Evolutionary conservation across 1,139 yeast genomes (phyloP).

Genomic region (Suhomyces anneliseae): DNA sequence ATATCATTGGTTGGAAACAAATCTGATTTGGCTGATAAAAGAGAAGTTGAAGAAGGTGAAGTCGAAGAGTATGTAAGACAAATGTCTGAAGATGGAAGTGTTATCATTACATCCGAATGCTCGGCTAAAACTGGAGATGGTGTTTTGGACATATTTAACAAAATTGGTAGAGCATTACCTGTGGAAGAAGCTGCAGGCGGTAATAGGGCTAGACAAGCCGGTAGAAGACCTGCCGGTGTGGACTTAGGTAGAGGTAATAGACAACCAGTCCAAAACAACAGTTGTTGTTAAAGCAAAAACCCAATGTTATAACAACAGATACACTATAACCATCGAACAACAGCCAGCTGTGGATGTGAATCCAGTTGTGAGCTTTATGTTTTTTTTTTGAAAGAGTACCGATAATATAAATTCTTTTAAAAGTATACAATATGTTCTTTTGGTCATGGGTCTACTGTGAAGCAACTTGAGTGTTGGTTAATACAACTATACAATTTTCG

Average conservation of each 20-base stretch:
- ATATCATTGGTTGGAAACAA: constrained; percentile 42
- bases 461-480: too few species aligned
- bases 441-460: too few species aligned
- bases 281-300: constrained; percentile 28
- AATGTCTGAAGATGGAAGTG: constrained; percentile 29
- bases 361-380: too few species aligned
- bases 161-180: constrained; percentile 46
- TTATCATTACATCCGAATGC: constrained; percentile 39
- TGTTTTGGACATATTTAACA: constrained; percentile 42
- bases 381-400: too few species aligned
- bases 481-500: too few species aligned
- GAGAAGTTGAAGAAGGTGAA: constrained; percentile 46
- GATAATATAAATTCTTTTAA: too few species aligned
- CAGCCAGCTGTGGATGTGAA: too few species aligned
- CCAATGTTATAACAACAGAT: too few species aligned
- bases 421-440: too few species aligned
- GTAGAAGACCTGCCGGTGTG: constrained; percentile 34
- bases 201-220: constrained; percentile 28
- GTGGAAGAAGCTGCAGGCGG: constrained; percentile 36
- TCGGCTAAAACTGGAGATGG: constrained; percentile 52
- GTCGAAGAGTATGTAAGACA: constrained; percentile 36
- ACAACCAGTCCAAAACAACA: constrained; percentile 21
- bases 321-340: too few species aligned
- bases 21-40: constrained; percentile 58
- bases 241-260: constrained; percentile 37